Evolutionary conservation across 2,329 filamentous ascomycete species (phyloP), one percentile per base, ranked within the genome.

Genomic region (Phoma sp.): DNA sequence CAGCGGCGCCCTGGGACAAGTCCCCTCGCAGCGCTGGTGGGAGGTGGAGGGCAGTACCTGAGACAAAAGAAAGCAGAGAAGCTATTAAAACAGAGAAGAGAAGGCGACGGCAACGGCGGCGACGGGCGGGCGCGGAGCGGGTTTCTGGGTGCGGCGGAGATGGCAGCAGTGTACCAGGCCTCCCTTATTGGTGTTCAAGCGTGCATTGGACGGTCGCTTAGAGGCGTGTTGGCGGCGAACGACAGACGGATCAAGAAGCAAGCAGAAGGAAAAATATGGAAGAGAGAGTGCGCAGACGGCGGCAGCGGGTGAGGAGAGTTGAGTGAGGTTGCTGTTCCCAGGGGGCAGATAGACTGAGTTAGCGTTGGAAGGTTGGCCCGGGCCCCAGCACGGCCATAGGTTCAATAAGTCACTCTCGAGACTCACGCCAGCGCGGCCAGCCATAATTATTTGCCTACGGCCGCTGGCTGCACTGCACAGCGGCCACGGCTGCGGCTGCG

Each of bases 161-260:
- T 73, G 72, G 71, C 70, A 74, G 69, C 65, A 51, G 70, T 72
- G 67, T 69, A 75, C 72, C 71, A 74, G 66, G 69, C 68, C 71
- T 74, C 71, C 69, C 69, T 62, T 65, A 65, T 68, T 68, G 69
- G 60, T 62, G 58, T 57, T 74, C 64, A 75, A 70, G 68, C 69
- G 62, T 69, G 72, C 72, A 75, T 75, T 75, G 71, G 70, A 64
- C 66, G 64, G 46, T 49, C 50, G 54, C 44, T 18, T 42, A 52
- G 67, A 60, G 62, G 62, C 59, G 64, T 58, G 57, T 61, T 55
- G 56, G 61, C 62, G 55, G 58, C 47, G 52, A 62, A 64, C 57
- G 63, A 61, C 62, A 57, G 56, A 58, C 52, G 60, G 58, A 52
- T 61, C 64, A 63, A 66, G 60, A 66, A 58, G 62, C 61, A 67